phyloP scores from a whole-genome alignment of 2,329 filamentous ascomycete species.

The Fusarium continuum region DNA sequence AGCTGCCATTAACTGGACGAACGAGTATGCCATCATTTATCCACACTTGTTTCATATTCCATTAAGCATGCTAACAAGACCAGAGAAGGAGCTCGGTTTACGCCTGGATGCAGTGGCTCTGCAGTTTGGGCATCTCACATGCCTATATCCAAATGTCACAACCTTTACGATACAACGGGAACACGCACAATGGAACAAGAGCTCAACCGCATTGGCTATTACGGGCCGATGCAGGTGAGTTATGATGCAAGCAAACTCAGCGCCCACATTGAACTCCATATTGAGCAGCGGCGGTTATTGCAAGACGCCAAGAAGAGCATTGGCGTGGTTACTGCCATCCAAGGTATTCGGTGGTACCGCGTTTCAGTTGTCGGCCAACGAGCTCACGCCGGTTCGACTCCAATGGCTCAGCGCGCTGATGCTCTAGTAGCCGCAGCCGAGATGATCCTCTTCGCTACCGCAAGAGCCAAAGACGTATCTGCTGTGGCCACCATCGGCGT shows the following conservation, averaged over 20 bases:
- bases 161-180: constrained; percentile 64
- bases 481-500: background rate
- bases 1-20: no score
- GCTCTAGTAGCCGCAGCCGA: constrained; percentile 15
- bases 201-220: constrained; percentile 74
- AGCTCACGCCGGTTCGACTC: constrained; percentile 54
- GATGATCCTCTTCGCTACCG: constrained; percentile 56
- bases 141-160: constrained; percentile 66
- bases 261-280: background rate
- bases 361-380: constrained; percentile 71
- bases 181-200: constrained; percentile 47
- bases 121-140: constrained; percentile 78
- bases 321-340: background rate
- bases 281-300: background rate
- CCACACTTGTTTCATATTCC: constrained; percentile 67
- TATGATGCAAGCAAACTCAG: background rate
- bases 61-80: constrained; percentile 81
- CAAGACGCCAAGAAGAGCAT: constrained; percentile 71
- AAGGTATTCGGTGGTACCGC: background rate
- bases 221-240: constrained; percentile 57
- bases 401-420: background rate
- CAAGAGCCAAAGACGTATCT: background rate
- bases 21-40: no score
- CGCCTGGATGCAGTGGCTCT: constrained; percentile 40
- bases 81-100: constrained; percentile 55